Evolutionary conservation across 768 basidiomycete species (phyloP), one percentile per base, ranked within the genome.

Genomic region (Trametes villosa): DNA sequence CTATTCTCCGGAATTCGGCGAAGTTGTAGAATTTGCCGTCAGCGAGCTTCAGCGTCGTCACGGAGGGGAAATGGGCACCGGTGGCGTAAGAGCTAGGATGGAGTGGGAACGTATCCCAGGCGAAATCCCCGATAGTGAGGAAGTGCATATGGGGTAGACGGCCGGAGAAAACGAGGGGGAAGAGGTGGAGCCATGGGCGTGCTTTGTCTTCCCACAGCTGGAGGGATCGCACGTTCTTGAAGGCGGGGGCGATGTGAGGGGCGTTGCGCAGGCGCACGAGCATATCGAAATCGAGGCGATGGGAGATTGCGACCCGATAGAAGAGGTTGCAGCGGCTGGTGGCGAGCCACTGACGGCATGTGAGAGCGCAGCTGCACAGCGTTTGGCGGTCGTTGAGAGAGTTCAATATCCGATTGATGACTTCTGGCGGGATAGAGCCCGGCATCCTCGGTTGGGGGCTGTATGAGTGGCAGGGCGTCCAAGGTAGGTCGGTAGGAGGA

Each of bases 321-420:
- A 63, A 53, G n/a, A 58, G 57, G 20, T 59, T 42, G 30, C 42
- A 58, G 22, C 57, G 62, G 45, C 62, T 57, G 12, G 62, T 30
- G 4, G 62, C 40, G 9, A 54, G 55, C 46, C 52, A 59, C 20
- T 46, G 46, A 9, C 62, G 62, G 31, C 57, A 56, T 12, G 47
- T 44, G 46, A 64, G 49, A 2, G 63, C 42, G 24, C 63, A 64
- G 49, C 33, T 54, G 45, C 59, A 53, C n/a, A 64, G 58, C 42
- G 58, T 60, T 8, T 47, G 20, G 13, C 44, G 62, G 50, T 59
- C 63, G 22, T 50, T 49, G 29, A 64, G 22, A 8, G 17, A 29
- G 18, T 47, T 27, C 22, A 63, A 46, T 34, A 63, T 36, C 2
- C 27, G 17, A n/a, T 48, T 44, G n/a, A 50, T 22, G 30, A 63